Conservation (phyloP, 1,139 yeast genomes). For the Blastobotrys ciferrii region DNA sequence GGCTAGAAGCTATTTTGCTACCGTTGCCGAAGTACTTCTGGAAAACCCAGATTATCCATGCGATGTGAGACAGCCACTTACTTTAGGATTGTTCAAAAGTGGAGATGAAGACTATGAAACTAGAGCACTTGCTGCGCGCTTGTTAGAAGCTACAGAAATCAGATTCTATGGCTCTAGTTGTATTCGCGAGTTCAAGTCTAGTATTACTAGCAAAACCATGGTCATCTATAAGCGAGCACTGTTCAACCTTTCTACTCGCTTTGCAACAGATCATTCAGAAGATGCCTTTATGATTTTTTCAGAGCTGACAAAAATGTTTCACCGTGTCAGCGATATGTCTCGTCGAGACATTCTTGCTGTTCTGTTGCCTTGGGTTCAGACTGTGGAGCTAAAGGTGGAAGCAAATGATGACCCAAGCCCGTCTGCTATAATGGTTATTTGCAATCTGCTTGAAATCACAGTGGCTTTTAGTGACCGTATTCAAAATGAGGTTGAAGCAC, state of each 20-base stretch:
- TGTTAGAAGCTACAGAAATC: constrained; percentile 56
- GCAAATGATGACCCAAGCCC: constrained; percentile 49
- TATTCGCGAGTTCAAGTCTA: constrained; percentile 53
- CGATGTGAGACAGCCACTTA: constrained; percentile 56
- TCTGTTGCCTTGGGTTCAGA: constrained; percentile 86
- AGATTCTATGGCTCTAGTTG: constrained; percentile 49
- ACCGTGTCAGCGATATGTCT: constrained; percentile 55
- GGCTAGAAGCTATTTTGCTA: constrained; percentile 64
- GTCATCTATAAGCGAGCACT: constrained; percentile 77
- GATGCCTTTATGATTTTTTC: constrained; percentile 64
- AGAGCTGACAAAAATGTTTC: constrained; percentile 68
- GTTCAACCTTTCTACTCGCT: constrained; percentile 61
- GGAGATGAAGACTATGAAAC: constrained; percentile 64
- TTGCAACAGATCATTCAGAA: constrained; percentile 58
- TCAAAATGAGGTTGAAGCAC: constrained; percentile 84
- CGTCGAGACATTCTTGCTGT: constrained; percentile 79
- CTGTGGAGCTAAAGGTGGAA: constrained; percentile 58
- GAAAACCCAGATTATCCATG: constrained; percentile 44
- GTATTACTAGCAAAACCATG: constrained; percentile 62
- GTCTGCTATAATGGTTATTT: constrained; percentile 62
- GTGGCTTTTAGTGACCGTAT: constrained; percentile 69
- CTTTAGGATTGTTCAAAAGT: constrained; percentile 64
- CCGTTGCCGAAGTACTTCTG: constrained; percentile 62
- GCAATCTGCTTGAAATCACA: constrained; percentile 81
- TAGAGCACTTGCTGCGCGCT: constrained; percentile 59